A percentile compares a stretch with the other conserved stretches of the same genome.
Conservation (phyloP, 768 basidiomycete species). For the Amanita inopinata region DNA sequence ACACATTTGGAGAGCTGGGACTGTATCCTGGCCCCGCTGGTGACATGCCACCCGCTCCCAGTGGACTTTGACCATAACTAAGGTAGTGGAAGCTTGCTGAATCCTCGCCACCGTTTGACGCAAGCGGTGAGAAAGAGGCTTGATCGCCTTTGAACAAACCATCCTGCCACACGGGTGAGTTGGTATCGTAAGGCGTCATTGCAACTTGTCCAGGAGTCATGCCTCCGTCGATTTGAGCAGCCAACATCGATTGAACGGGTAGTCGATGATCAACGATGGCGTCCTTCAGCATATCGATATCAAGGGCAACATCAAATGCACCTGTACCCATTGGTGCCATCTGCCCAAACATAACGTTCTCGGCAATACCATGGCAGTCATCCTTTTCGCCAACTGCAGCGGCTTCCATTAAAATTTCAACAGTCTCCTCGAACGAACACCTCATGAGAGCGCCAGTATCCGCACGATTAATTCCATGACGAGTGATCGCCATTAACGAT, state of each 20-base stretch:
- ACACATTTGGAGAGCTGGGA: constrained; percentile 83
- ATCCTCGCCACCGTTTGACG: constrained; percentile 79
- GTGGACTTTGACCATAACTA: constrained; percentile 78
- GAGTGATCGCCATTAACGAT: constrained; percentile 93
- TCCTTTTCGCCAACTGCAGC: constrained; percentile 98
- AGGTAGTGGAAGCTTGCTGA: constrained; percentile 62
- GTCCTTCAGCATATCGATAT: constrained; percentile 97
- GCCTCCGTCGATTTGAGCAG: constrained; percentile 72
- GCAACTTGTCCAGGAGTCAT: constrained; percentile 89
- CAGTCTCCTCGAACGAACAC: constrained; percentile 99
- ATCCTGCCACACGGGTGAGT: constrained; percentile 79
- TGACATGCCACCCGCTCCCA: constrained; percentile 80
- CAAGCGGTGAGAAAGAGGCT: constrained; percentile 92
- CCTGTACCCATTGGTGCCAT: constrained; percentile 99
- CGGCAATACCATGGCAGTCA: constrained; percentile 97
- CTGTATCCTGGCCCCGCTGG: constrained; percentile 84
- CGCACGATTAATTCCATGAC: constrained; percentile 97
- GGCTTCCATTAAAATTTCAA: constrained; percentile 98
- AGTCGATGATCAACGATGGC: constrained; percentile 95
- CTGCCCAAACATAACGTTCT: constrained; percentile 98
- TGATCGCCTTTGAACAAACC: constrained; percentile 72
- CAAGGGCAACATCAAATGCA: constrained; percentile 89
- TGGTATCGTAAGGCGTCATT: constrained; percentile 95
- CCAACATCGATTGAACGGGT: constrained; percentile 73
- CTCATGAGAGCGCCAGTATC: constrained; percentile 99